phyloP scores from a whole-genome alignment of 2,329 filamentous ascomycete genomes.

The Penicillium sp. region DNA sequence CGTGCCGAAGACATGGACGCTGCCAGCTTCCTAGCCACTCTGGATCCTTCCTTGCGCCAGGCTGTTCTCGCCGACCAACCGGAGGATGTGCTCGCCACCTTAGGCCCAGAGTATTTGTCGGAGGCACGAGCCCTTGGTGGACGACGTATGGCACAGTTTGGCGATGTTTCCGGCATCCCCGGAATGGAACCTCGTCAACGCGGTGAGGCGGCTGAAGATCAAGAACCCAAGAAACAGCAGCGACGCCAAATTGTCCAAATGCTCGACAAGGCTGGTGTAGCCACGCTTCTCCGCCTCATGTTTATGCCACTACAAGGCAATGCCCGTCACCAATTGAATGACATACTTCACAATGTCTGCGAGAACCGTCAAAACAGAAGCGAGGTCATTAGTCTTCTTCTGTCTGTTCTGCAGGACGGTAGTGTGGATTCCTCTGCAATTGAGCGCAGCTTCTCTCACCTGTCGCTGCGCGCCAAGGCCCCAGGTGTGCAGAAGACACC shows the following conservation, averaged over 20 bases:
- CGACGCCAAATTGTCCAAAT: constrained; percentile 89
- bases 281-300: constrained; percentile 96
- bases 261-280: constrained; percentile 93
- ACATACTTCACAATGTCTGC: constrained; percentile 87
- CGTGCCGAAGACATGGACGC: constrained; percentile 85
- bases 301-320: constrained; percentile 92
- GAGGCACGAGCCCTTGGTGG: constrained; percentile 77
- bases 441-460: constrained; percentile 90
- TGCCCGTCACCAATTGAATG: constrained; percentile 80
- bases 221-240: constrained; percentile 65
- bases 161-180: constrained; percentile 38
- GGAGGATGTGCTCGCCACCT: constrained; percentile 78
- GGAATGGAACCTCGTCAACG: constrained; percentile 42
- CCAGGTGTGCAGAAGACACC: constrained; percentile 79
- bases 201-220: constrained; percentile 46
- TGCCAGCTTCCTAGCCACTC: constrained; percentile 87
- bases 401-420: constrained; percentile 94
- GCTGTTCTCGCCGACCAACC: constrained; percentile 91
- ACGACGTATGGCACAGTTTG: constrained; percentile 59
- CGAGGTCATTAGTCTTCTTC: constrained; percentile 88
- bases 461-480: constrained; percentile 89
- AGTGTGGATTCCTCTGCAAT: constrained; percentile 91
- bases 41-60: constrained; percentile 81
- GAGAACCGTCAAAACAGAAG: constrained; percentile 95
- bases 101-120: constrained; percentile 83